These are phyloP conservation scores for Ensete glaucum DNA, from an alignment of 176 grass and related monocot species.

Conservation along the genomic window DNA sequence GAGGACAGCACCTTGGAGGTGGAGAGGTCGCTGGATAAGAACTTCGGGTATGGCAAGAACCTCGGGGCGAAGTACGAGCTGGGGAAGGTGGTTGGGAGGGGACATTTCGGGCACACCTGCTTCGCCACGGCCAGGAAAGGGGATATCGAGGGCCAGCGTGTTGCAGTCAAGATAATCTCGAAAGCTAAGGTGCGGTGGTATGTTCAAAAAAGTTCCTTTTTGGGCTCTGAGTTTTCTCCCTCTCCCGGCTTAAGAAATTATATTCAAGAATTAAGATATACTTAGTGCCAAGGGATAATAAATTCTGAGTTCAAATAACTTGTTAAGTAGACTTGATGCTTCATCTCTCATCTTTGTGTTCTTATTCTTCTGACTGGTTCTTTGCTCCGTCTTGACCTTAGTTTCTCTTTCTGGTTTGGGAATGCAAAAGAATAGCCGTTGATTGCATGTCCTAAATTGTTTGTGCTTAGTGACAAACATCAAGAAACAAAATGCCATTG, in stretches of 20 bases:
- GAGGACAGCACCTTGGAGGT: neutral
- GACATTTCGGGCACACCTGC: constrained; percentile 20
- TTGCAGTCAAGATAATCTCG: constrained; percentile 19
- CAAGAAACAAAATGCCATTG: no score
- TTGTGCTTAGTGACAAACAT: neutral
- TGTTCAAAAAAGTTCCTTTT: neutral
- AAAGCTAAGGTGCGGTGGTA: constrained; percentile 19
- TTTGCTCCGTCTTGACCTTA: neutral
- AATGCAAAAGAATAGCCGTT: neutral
- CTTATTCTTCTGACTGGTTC: neutral
- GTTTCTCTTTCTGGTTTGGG: neutral
- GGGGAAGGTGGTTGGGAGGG: constrained; percentile 8
- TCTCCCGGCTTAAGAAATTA: no score
- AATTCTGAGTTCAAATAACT: no score
- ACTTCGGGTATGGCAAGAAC: constrained; percentile 17
- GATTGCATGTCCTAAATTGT: neutral
- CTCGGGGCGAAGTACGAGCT: constrained; percentile 16
- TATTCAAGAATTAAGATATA: no score
- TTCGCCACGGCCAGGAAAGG: constrained; percentile 14
- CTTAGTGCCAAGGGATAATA: no score
- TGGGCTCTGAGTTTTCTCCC: no score
- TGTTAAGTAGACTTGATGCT: neutral
- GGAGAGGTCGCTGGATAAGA: constrained; percentile 14
- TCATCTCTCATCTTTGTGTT: neutral
- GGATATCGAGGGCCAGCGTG: constrained; percentile 3